Percentiles rank a stretch among this genome's conserved stretches.
Evolutionary conservation across 345 rosid genomes (phyloP).

Genomic region (Populus pruinosa): DNA sequence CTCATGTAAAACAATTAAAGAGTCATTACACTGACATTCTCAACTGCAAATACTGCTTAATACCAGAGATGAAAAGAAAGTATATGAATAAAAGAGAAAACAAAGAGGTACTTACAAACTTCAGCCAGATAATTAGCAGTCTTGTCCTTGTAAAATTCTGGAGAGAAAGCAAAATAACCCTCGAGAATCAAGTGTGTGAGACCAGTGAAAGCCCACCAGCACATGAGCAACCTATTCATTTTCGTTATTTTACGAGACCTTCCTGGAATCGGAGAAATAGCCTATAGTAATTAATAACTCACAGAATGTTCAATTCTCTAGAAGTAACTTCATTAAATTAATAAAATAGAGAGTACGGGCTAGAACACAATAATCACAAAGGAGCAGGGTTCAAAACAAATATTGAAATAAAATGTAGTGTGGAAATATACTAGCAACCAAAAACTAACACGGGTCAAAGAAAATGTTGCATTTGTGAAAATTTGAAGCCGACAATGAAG

Average conservation of each 20-base stretch:
- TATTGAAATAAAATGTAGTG: background rate
- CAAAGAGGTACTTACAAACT: slow-evolving; percentile 64
- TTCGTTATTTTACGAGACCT: slow-evolving; percentile 34
- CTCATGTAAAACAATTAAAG: background rate
- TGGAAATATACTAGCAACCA: background rate
- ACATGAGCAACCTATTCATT: slow-evolving; percentile 70
- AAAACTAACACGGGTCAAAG: background rate
- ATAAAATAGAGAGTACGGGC: background rate
- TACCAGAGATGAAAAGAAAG: background rate
- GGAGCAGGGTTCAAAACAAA: background rate
- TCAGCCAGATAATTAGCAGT: slow-evolving; percentile 75
- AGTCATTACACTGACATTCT: background rate
- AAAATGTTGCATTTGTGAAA: background rate
- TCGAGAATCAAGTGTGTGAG: slow-evolving; percentile 77
- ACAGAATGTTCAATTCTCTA: background rate
- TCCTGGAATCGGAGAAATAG: slow-evolving; percentile 34
- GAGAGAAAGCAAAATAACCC: slow-evolving; percentile 88
- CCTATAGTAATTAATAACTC: background rate
- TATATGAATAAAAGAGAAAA: background rate
- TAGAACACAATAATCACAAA: background rate
- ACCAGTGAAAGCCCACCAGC: slow-evolving; percentile 99
- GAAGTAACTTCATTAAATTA: background rate
- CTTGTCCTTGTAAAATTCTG: slow-evolving; percentile 78
- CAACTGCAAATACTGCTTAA: background rate
- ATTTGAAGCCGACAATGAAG: background rate